A percentile compares a stretch with the other conserved stretches of the same genome.
These are phyloP conservation scores for Fusarium sp. DNA, from an alignment of 2,329 filamentous ascomycete genomes.

Conservation along the genomic window DNA sequence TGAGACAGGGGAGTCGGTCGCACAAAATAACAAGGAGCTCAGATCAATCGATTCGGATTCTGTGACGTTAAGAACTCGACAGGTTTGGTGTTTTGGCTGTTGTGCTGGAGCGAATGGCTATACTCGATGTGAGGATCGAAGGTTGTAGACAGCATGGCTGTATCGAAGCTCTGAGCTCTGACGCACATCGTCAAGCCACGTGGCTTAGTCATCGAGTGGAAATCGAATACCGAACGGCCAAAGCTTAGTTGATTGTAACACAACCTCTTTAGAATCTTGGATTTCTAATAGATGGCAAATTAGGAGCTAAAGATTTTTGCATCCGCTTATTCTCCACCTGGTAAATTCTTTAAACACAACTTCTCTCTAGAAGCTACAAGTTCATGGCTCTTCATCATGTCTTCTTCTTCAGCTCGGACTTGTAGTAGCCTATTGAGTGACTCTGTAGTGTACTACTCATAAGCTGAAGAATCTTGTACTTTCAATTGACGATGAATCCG, in stretches of 20 bases:
- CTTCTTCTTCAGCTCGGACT: background rate
- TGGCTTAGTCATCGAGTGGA: conserved; percentile 40
- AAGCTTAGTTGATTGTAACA: background rate
- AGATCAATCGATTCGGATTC: background rate
- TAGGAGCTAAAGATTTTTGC: background rate
- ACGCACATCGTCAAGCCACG: conserved; percentile 32
- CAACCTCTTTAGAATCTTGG: conserved; percentile 10
- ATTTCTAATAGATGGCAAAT: background rate
- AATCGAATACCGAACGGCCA: background rate
- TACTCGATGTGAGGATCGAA: conserved; percentile 16
- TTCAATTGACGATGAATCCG: background rate
- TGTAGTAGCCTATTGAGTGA: background rate
- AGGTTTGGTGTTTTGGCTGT: conserved; percentile 20
- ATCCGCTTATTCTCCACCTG: background rate
- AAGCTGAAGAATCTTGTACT: background rate
- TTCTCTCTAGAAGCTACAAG: background rate
- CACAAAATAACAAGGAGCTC: background rate
- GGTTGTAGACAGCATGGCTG: conserved; percentile 44
- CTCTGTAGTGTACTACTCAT: background rate
- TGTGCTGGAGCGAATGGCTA: conserved; percentile 19
- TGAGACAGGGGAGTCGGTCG: conserved; percentile 9
- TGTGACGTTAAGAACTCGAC: background rate
- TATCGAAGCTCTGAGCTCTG: conserved; percentile 35
- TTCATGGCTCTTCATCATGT: background rate
- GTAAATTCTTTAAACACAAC: background rate